A percentile compares a stretch with the other conserved stretches of the same genome.
Evolutionary conservation across 148 eudicot genomes (phyloP).

Genomic region (Gaultheria prostrata): DNA sequence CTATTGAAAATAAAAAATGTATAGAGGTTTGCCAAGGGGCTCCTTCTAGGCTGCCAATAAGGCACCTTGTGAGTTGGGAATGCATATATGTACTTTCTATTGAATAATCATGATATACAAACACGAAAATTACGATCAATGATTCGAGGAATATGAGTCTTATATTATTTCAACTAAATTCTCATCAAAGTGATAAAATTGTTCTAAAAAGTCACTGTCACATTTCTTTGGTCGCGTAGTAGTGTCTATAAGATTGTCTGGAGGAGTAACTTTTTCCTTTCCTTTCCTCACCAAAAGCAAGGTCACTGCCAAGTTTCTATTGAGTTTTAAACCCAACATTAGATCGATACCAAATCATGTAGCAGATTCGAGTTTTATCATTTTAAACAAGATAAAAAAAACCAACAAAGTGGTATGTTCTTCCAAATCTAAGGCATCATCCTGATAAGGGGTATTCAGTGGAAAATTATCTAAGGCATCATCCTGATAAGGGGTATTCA

Average conservation of each 20-base stretch:
- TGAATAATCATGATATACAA: background rate
- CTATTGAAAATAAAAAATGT: constrained; percentile 7
- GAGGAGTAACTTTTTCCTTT: background rate
- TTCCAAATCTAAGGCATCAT: background rate
- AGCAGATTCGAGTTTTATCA: background rate
- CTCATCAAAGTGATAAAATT: background rate
- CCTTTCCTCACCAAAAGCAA: background rate
- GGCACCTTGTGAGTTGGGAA: constrained; percentile 7
- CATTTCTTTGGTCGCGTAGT: background rate
- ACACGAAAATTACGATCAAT: background rate
- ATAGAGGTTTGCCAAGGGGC: background rate
- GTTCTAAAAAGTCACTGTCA: background rate
- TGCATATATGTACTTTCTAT: background rate
- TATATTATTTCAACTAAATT: background rate
- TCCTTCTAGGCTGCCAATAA: background rate
- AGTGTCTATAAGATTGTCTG: background rate
- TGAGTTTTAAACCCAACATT: background rate
- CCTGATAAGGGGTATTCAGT: background rate
- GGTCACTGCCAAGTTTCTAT: background rate
- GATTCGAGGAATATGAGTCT: background rate
- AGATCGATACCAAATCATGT: background rate
- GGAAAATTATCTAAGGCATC: background rate
- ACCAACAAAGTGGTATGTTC: background rate
- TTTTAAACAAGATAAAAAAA: background rate
- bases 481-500: background rate